Base-by-base conservation (phyloP, 2,329 filamentous ascomycete species). In the Trichoderma citrinoviride region DNA sequence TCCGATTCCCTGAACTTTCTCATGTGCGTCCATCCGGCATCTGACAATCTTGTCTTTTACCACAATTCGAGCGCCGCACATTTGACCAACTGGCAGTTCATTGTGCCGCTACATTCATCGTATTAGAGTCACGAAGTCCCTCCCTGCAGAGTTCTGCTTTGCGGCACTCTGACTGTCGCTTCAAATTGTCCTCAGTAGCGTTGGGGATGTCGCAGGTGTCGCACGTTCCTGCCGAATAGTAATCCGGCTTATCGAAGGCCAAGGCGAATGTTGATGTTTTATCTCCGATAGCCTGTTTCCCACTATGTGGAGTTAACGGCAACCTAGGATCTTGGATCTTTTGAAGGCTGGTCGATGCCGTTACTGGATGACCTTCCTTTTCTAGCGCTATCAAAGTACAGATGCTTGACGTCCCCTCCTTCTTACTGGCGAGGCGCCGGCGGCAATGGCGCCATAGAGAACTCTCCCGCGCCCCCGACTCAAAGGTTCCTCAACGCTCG, bases 401-500 rank as follows among this genome's bases (percentile, higher is more conserved):
- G 49, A n/a, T n/a, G 15, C 25, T 54, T 17, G n/a, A 41, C 10
- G 33, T 44, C 57, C 47, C 58, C 58, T 62, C 47, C 58, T 62
- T 53, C 37, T 54, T 33, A 29, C 46, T 46, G 40, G 53, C 41
- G 37, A 41, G 47, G 41, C 41, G 47, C 47, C 47, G 58, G 37
- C 41, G 25, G 49, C n/a, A 41, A 62, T 62, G 43, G 47, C 58
- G 47, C 49, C 41, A 54, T 62, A 49, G 53, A 54, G 47, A 33
- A 15, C 25, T 23, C 12, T 62, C 23, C 37, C 58, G 58, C 27
- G 10, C 49, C 5, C 33, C 23, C 37, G n/a, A 10, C 43, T 54
- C 58, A 62, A 62, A 62, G 57, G 57, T 61, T 50, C 57, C 57
- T 41, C 10, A 19, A 41, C 27, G 1, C 23, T 62, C 58, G 58